Evolutionary conservation across 1,284 basidiomycete species (phyloP), one percentile per base, ranked within the genome.

Genomic region (Sporisorium iseilematis-ciliati): DNA sequence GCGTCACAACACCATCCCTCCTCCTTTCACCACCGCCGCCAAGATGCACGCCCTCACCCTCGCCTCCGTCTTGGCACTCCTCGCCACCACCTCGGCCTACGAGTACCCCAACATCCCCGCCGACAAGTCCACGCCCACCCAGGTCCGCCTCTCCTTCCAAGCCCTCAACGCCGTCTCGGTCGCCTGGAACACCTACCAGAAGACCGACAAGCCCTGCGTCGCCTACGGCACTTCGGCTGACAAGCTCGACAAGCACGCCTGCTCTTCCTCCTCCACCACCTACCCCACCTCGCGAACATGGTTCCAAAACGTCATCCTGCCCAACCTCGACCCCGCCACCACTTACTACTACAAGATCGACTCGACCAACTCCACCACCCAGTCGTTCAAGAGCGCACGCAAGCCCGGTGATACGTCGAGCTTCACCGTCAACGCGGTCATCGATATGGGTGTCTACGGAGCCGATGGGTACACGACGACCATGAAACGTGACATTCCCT

Each of bases 381-480:
- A 41, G 18, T 63, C 66, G 14, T 77, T 77, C 62, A 77, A 65
- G 43, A 71, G 61, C 49, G 63, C 72, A 11, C 54, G 23, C 23
- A 38, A 20, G 14, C 54, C 61, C 5, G 75, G 75, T 21, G 68
- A 77, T 51, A 45, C 38, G 10, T 38, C 59, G n/a, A 26, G 63
- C 29, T 85, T 85, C 69, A 61, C 65, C 29, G 73, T 82, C 51
- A 78, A 82, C 18, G 75, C 85, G 14, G 63, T 85, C 54, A 78
- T 79, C 57, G 85, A 86, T 62, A 85, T 86, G 84, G 85, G 85
- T 7, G 84, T 85, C 65, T 85, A 82, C 21, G 84, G 85, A 55
- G 79, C 80, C 4, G 67, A 73, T 43, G 85, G 84, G 8, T 83
- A 84, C 49, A 80, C 83, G 23, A 75, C 72, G 42, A 76, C 75